Conservation (phyloP, 139 green algal species). For the Chlorella vulgaris region DNA sequence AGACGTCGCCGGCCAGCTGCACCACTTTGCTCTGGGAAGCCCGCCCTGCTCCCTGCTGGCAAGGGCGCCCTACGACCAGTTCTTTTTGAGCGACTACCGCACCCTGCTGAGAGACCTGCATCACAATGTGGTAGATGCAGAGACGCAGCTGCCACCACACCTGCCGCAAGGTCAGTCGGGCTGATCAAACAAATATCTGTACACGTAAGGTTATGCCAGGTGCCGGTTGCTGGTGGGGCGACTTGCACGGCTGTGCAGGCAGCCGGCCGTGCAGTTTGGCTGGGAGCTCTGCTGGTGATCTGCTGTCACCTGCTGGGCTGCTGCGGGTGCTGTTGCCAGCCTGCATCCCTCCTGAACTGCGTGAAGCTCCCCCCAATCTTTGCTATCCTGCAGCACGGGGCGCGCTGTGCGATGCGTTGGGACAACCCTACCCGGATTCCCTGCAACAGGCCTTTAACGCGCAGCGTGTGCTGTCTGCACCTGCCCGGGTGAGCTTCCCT, state of each 20-base stretch:
- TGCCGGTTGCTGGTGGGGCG: too few relatives aligned
- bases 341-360: too few relatives aligned
- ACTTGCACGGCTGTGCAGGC: too few relatives aligned
- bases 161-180: not conserved
- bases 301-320: too few relatives aligned
- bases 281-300: too few relatives aligned
- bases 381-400: constrained; percentile 33
- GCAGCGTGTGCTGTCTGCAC: constrained; percentile 19
- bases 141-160: constrained; percentile 40
- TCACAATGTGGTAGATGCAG: constrained; percentile 49
- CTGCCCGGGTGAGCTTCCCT: too few relatives aligned
- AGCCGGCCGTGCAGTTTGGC: too few relatives aligned
- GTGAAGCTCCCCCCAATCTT: not conserved
- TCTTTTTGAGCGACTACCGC: constrained; percentile 70
- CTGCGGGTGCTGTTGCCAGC: too few relatives aligned
- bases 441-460: constrained; percentile 53
- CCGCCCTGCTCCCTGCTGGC: constrained; percentile 23
- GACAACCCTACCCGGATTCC: constrained; percentile 49
- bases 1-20: constrained; percentile 77
- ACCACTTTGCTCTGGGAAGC: not conserved
- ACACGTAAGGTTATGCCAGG: too few relatives aligned
- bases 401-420: constrained; percentile 58
- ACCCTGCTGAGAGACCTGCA: constrained; percentile 48
- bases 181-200: too few relatives aligned
- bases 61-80: constrained; percentile 79